phyloP scores from a whole-genome alignment of 2,329 filamentous ascomycete genomes.

The Fusarium kyushuense region DNA sequence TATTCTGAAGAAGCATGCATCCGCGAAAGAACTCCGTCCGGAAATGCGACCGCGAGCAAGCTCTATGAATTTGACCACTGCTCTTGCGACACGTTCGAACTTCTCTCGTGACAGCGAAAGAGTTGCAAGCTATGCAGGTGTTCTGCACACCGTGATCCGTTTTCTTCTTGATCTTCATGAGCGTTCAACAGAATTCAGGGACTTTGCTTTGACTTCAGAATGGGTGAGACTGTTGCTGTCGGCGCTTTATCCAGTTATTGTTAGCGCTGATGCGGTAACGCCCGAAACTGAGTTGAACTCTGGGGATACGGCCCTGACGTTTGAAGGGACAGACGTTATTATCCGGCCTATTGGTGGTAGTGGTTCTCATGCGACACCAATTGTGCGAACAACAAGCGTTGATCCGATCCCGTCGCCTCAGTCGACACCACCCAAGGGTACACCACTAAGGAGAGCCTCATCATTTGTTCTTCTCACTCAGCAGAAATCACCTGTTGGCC shows the following conservation, averaged over 20 bases:
- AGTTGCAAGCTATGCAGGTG: conserved; percentile 65
- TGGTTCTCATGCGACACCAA: conserved; percentile 71
- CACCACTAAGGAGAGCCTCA: conserved; percentile 80
- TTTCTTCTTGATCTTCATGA: conserved; percentile 84
- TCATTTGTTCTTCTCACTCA: conserved; percentile 91
- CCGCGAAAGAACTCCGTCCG: conserved; percentile 13
- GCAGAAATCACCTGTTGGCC: conserved; percentile 68
- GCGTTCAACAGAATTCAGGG: conserved; percentile 81
- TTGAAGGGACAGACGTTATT: conserved; percentile 87
- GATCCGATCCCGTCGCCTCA: conserved; percentile 63
- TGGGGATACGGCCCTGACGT: conserved; percentile 81
- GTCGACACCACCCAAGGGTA: conserved; percentile 63
- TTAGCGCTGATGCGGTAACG: conserved; percentile 84
- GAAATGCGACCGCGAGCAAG: conserved; percentile 60
- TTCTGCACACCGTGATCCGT: conserved; percentile 80
- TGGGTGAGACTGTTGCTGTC: conserved; percentile 84
- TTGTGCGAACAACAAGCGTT: conserved; percentile 77
- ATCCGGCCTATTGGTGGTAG: conserved; percentile 74
- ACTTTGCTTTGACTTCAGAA: conserved; percentile 82
- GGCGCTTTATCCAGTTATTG: conserved; percentile 87
- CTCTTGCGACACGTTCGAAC: conserved; percentile 63
- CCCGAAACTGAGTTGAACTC: conserved; percentile 90
- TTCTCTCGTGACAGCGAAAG: conserved; percentile 59
- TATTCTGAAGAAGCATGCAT: conserved; percentile 21
- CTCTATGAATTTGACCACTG: conserved; percentile 75